Evolutionary conservation across 257 asterid species (phyloP).

Genomic region (Phtheirospermum japonicum): DNA sequence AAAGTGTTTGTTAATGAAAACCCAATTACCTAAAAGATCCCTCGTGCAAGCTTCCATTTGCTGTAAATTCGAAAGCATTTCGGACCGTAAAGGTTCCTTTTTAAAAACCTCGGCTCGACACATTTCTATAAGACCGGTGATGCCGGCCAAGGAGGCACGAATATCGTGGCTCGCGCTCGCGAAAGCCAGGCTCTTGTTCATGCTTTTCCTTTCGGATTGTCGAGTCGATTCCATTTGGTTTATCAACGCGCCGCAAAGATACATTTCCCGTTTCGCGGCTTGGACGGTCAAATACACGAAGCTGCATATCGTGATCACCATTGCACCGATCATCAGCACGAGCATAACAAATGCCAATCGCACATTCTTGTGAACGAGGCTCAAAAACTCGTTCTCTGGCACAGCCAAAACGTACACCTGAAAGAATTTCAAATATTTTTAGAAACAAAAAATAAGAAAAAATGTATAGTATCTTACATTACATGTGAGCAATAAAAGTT

Average conservation of each 20-base stretch:
- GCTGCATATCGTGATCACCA: conserved; percentile 26
- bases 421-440: not conserved
- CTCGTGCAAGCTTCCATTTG: conserved; percentile 46
- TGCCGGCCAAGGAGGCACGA: conserved; percentile 63
- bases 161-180: conserved; percentile 83
- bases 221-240: conserved; percentile 75
- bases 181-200: conserved; percentile 64
- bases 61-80: conserved; percentile 37
- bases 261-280: conserved; percentile 54
- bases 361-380: conserved; percentile 29
- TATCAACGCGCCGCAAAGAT: conserved; percentile 44
- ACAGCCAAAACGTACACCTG: conserved; percentile 47
- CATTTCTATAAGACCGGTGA: conserved; percentile 48
- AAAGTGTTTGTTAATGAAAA: too few relatives aligned
- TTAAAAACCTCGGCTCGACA: conserved; percentile 32
- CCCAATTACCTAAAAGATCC: conserved; percentile 48
- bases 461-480: too few relatives aligned
- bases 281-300: conserved; percentile 30
- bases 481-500: too few relatives aligned
- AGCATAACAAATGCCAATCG: conserved; percentile 32
- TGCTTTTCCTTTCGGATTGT: conserved; percentile 67
- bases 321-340: conserved; percentile 28
- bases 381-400: conserved; percentile 26
- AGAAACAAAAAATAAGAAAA: not conserved
- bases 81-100: conserved; percentile 30